Base-by-base conservation (phyloP, 2,329 filamentous ascomycete genomes). In the Paraphoma chrysanthemicola region DNA sequence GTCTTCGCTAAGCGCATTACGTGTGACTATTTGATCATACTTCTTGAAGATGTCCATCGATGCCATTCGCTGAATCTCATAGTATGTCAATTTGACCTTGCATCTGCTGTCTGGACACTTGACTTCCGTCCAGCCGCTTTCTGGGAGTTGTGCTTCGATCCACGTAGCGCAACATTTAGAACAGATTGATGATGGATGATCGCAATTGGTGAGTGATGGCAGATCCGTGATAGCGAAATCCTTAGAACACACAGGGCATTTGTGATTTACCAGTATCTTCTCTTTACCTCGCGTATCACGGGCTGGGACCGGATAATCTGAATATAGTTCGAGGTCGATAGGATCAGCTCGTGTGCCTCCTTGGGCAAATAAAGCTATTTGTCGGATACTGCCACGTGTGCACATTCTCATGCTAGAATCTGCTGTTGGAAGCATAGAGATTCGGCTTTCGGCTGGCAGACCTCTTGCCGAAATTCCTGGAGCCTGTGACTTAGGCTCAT, bases 1-100 rank as follows among this genome's bases (percentile, higher is more conserved):
- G 1, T 79, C 65, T 43, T 72, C 63, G 10, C 74, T 73, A 52
- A 85, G 72, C 14, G 78, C 78, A 12, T 74, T 72, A 8, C 79
- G 72, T 3, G 80, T 68, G 3, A 79, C 68, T 36, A 83, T 67
- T 1, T 65, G 72, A 46, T 84, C 81, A 28, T 38, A 48, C 17
- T 30, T 36, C 3, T 46, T n/a, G 28, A 47, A 53, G 18, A 33
- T 42, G 1, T 46, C 44, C 2, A n/a, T 4, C 4, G 50, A 2
- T 12, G 50, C 50, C 9, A 30, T 30, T n/a, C n/a, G 23, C n/a
- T 31, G 18, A 7, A 49, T 31, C 2, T 56, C 47, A 6, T 28
- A 33, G 18, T 49, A 31, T 7, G 36, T 29, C 5, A 49, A 17
- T 2, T n/a, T 23, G 3, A 30, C 17, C 8, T 43, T 28, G n/a